phyloP scores from a whole-genome alignment of 108 stramenopile genomes.

The Nitzschia sp. region DNA sequence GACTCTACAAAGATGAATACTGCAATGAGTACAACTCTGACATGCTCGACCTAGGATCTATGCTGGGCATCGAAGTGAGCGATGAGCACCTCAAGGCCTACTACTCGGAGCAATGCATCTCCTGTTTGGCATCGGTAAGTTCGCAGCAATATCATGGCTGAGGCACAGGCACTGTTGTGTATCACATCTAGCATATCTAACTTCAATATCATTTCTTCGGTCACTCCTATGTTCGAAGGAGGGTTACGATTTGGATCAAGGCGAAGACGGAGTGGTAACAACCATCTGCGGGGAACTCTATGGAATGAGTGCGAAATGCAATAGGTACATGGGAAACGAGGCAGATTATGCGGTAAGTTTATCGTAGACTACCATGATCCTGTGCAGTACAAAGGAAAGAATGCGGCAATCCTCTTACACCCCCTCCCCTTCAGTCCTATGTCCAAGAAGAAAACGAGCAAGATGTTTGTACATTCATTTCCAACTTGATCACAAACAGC shows the following conservation, averaged over 20 bases:
- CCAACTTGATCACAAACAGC: constrained; percentile 58
- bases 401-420: no score
- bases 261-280: constrained; percentile 37
- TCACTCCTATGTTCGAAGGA: no score
- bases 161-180: not conserved
- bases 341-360: constrained; percentile 26
- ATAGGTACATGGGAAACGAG: constrained; percentile 53
- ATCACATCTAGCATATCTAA: not conserved
- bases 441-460: constrained; percentile 45
- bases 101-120: constrained; percentile 54
- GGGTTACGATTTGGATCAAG: constrained; percentile 37
- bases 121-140: constrained; percentile 63
- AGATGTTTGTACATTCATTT: constrained; percentile 68
- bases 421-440: constrained; percentile 23
- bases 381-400: no score
- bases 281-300: constrained; percentile 68
- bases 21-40: constrained; percentile 70
- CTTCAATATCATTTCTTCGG: no score
- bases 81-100: constrained; percentile 34
- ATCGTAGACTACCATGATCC: no score
- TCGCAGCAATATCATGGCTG: no score
- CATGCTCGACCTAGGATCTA: constrained; percentile 16
- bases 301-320: constrained; percentile 66
- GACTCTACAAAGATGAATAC: constrained; percentile 69
- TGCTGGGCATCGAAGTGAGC: constrained; percentile 34